Conservation (phyloP, 306 rosid genomes). For the Citrullus amarus region DNA sequence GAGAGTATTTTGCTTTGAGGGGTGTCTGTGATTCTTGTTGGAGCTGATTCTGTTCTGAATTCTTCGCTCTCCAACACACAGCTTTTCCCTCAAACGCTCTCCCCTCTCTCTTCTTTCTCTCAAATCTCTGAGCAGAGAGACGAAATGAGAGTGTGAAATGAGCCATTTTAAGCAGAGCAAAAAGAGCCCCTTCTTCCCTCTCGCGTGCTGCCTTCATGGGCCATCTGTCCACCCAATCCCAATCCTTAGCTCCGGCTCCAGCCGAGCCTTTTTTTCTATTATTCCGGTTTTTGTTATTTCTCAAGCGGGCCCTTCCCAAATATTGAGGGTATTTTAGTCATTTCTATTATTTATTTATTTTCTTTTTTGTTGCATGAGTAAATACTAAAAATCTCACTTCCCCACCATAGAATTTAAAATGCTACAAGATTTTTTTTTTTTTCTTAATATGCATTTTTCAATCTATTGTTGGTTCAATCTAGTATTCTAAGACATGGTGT, state of each 20-base stretch:
- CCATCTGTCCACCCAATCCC: constrained; percentile 13
- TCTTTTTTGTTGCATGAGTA: too few species aligned
- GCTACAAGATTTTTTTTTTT: too few species aligned
- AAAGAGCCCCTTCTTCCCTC: background rate
- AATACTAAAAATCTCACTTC: background rate
- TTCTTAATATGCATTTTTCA: background rate
- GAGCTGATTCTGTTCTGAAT: background rate
- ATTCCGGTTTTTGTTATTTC: background rate
- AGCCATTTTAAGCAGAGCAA: background rate
- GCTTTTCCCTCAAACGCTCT: background rate
- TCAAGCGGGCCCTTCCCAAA: background rate
- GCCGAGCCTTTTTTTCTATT: background rate
- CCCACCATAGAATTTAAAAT: background rate
- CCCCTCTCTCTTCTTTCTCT: background rate
- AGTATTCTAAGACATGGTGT: too few species aligned
- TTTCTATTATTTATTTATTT: too few species aligned
- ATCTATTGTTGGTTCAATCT: too few species aligned
- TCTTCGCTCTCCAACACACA: background rate
- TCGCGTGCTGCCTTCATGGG: constrained; percentile 8
- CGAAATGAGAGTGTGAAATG: background rate
- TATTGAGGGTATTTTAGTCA: background rate
- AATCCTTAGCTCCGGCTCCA: background rate
- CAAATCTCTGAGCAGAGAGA: background rate
- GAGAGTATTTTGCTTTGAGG: background rate
- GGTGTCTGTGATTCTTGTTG: background rate